Evolutionary conservation across 2,329 filamentous ascomycete species (phyloP), one percentile per base, ranked within the genome.

Genomic region (Nemania serpens): DNA sequence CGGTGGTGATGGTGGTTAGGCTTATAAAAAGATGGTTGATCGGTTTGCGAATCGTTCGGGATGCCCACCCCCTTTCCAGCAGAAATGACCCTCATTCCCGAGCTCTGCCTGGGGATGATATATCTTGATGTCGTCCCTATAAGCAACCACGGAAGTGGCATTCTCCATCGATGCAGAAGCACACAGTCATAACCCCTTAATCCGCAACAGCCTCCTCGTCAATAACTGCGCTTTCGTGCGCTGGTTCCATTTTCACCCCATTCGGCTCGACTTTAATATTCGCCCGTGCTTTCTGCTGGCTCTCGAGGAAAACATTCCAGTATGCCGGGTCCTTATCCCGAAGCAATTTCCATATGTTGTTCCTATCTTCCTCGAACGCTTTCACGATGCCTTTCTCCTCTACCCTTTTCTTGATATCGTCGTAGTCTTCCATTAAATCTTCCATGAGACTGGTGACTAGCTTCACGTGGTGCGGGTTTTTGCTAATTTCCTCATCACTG

Each of bases 251-350:
- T 58, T 67, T 69, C 6, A 58, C 17, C 3, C 55, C 66, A 37
- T 61, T 66, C 29, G 68, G 59, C 6, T 65, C 66, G 42, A 75
- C 66, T 53, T 75, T 76, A 18, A 83, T 79, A 66, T 87, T 87
- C 11, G 80, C 82, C 58, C 80, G 76, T 5, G 84, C 82, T 74
- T 86, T 86, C 69, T 84, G 77, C 75, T 88, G 86, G 39, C 82
- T 79, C 74, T 89, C 85, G 22, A 83, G 81, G 70, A 93, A 85
- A 7, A 77, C 76, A 51, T 83, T 82, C 83, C 90, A 85, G 72
- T 89, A 82, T 63, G 87, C 84, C 0, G 87, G 86, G 65, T 92
- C 90, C 29, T 83, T 81, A 5, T 84, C 84, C 17, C 84, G 79
- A 65, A 88, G 70, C 51, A 74, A 70, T 61, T 77, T 75, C 42